Evolutionary conservation across 129 eudicot species (phyloP).

Genomic region (Flaveria linearis): DNA sequence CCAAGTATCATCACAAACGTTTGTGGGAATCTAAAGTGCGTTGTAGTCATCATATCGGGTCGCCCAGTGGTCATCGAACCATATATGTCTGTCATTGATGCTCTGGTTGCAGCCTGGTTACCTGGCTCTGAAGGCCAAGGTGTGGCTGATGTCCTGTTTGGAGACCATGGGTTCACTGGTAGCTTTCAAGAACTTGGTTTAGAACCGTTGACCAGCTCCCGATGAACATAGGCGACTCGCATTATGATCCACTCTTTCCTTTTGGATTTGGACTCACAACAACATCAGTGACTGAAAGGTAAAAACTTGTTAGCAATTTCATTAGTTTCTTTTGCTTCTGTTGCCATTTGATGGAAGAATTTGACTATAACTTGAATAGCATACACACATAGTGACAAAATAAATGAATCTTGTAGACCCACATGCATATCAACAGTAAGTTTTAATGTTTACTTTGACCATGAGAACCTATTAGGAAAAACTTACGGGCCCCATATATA

Average conservation of each 20-base stretch:
- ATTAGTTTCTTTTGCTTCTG: not conserved
- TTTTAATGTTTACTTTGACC: not conserved
- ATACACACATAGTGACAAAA: too few species aligned
- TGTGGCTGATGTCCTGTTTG: conserved; percentile 69
- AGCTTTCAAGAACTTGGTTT: conserved; percentile 70
- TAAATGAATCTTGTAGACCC: too few species aligned
- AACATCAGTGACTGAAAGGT: conserved; percentile 38
- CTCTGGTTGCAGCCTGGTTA: conserved; percentile 78
- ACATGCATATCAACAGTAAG: not conserved
- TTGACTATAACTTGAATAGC: not conserved
- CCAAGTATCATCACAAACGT: conserved; percentile 55
- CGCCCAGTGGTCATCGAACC: conserved; percentile 68
- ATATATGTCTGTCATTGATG: conserved; percentile 54
- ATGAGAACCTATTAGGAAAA: not conserved
- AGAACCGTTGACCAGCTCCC: conserved; percentile 67
- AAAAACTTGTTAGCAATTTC: not conserved
- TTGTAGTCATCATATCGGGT: conserved; percentile 64
- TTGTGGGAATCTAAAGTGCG: conserved; percentile 52
- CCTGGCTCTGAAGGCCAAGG: conserved; percentile 83
- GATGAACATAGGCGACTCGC: conserved; percentile 60
- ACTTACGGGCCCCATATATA: not conserved
- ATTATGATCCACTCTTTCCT: conserved; percentile 68
- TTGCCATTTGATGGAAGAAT: not conserved
- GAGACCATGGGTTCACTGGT: conserved; percentile 60
- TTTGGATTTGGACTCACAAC: conserved; percentile 62